Conservation (phyloP, 495 filamentous ascomycete genomes). For the Talaromyces ruber region DNA sequence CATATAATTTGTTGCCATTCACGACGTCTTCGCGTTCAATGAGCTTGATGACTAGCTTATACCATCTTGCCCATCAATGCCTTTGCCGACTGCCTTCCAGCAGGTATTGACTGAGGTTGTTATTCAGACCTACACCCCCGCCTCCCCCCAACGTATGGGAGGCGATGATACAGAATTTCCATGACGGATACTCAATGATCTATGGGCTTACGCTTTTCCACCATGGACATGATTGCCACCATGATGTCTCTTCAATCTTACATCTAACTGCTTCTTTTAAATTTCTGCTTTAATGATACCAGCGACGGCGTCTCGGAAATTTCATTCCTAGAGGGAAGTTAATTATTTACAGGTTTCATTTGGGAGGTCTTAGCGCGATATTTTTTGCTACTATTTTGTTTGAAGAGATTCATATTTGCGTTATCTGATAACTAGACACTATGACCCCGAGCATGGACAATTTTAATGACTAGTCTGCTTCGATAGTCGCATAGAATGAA, state of each 20-base stretch:
- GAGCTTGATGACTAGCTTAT: neutral
- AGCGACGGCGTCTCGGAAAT: neutral
- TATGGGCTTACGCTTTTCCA: neutral
- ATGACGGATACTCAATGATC: neutral
- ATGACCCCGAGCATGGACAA: neutral
- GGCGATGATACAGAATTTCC: neutral
- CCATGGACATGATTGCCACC: neutral
- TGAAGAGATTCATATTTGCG: neutral
- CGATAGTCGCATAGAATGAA: neutral
- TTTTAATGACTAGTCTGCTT: neutral
- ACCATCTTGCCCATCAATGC: neutral
- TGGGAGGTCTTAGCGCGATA: neutral
- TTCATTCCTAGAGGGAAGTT: neutral
- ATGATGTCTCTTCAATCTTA: neutral
- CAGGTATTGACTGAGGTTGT: too few species aligned
- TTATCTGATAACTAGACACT: neutral
- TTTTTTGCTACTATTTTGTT: neutral
- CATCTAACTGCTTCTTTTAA: neutral
- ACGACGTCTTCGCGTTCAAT: neutral
- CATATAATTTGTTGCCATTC: neutral
- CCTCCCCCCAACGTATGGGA: neutral
- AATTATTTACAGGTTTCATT: neutral
- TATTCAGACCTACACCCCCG: neutral
- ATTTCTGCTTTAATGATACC: neutral
- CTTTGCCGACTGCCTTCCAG: neutral